Conservation (phyloP, 768 basidiomycete genomes). For the Trametes cinnabarina region DNA sequence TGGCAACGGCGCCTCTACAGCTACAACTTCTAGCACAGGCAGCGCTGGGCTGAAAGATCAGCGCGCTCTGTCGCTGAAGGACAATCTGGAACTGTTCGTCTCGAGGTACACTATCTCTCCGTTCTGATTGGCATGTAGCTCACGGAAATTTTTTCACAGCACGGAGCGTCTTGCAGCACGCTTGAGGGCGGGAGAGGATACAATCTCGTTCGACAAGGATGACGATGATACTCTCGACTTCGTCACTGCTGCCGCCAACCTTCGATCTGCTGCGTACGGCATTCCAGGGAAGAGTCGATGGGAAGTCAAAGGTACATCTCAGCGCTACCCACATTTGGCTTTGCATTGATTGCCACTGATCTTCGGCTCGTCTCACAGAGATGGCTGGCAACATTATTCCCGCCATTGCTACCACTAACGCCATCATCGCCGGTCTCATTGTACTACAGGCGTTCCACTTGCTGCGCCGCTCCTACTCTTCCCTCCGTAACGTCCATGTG, state of each 20-base stretch:
- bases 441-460: constrained; percentile 90
- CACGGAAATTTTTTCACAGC: constrained; percentile 40
- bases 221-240: constrained; percentile 97
- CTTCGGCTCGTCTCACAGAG: constrained; percentile 48
- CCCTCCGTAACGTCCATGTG: constrained; percentile 72
- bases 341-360: background rate
- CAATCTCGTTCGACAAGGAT: constrained; percentile 93
- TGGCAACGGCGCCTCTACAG: constrained; percentile 9
- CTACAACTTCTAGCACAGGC: background rate
- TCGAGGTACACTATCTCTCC: constrained; percentile 55
- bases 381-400: constrained; percentile 99
- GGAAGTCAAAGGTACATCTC: constrained; percentile 84
- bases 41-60: constrained; percentile 72
- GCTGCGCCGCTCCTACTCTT: constrained; percentile 59
- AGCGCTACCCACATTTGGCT: background rate
- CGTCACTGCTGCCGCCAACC: constrained; percentile 91
- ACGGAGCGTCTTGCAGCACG: constrained; percentile 76
- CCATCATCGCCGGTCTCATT: constrained; percentile 92
- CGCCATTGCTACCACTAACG: constrained; percentile 98
- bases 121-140: background rate
- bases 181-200: constrained; percentile 61
- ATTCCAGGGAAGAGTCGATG: constrained; percentile 89
- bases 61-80: constrained; percentile 67
- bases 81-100: constrained; percentile 80
- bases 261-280: constrained; percentile 86